Percentiles rank a stretch among this genome's conserved stretches.
Conservation (phyloP, 2,329 filamentous ascomycete genomes). For the Fusarium fujikuroi region DNA sequence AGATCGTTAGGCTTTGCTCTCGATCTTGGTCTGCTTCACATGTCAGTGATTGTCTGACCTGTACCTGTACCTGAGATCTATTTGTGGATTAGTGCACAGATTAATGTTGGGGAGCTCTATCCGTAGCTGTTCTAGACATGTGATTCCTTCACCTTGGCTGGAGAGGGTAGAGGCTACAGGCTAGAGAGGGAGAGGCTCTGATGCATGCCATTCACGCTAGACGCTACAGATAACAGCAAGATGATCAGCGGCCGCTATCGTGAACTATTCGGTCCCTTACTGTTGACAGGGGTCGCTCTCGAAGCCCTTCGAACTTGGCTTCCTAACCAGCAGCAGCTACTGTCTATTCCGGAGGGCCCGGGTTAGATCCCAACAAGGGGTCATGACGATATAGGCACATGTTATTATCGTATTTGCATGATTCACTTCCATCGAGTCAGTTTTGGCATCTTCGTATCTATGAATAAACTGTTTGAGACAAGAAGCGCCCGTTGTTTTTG, state of each 20-base stretch:
- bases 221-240: background rate
- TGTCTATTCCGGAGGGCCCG: background rate
- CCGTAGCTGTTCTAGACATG: conserved; percentile 14
- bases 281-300: background rate
- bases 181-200: conserved; percentile 2
- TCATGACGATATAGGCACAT: conserved; percentile 3
- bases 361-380: background rate
- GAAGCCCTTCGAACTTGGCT: background rate
- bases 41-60: conserved; percentile 29
- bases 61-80: conserved; percentile 27
- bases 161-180: background rate
- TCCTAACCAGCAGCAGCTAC: background rate
- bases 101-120: conserved; percentile 8
- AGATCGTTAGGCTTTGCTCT: conserved; percentile 27
- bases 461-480: conserved; percentile 1
- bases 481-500: background rate
- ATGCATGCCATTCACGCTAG: conserved; percentile 16
- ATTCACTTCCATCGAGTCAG: background rate
- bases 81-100: conserved; percentile 13
- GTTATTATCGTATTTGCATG: background rate
- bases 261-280: background rate
- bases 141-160: conserved; percentile 11
- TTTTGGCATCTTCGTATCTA: background rate
- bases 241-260: conserved; percentile 12
- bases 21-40: conserved; percentile 34